Evolutionary conservation across 176 grass and related monocot genomes (phyloP), one percentile per base, ranked within the genome.

Genomic region (Musa acuminata): DNA sequence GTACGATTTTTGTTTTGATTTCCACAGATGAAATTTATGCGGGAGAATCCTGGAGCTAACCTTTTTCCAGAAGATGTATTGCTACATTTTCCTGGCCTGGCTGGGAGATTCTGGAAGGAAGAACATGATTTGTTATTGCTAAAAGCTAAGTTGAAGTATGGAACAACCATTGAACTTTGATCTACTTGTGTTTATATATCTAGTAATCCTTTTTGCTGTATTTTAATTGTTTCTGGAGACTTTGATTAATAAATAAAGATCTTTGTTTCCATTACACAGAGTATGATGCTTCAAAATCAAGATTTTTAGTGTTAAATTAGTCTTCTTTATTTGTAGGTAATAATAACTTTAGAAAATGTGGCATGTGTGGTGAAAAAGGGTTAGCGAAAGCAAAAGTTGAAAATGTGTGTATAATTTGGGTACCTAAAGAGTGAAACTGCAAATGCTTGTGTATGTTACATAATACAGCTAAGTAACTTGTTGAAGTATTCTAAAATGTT

Each of bases 121-220:
- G 87, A 93, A 48, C 90, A 93, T 80, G 90, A 93, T 89, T 70
- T 87, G 72, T 64, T 81, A 75, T 80, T 93, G 80, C 78, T 93
- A 62, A 93, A 85, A 83, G 87, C 82, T 75, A 59, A 87, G 75
- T 27, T 89, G 78, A 93, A 93, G 90, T 93, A 93, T 8, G 90
- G 19, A 84, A 75, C 23, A 50, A 51, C 69, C 24, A 49, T 51
- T 59, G 19, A 57, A 12, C n/a, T 70, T 58, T 79, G 25, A 66
- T n/a, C 17, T 49, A 21, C 68, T 79, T 51, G 55, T 59, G 13
- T 77, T 55, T 55, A 22, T 8, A 14, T 50, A 20, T n/a, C 16
- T n/a, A n/a, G 12, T 51, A 8, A 16, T 19, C 20, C 67, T 50
- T 70, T 52, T 73, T 75, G 64, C 21, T 67, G 51, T 55, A 17